phyloP scores from a whole-genome alignment of 73 alveolate species.

The Tetrahymena malaccensis region DNA sequence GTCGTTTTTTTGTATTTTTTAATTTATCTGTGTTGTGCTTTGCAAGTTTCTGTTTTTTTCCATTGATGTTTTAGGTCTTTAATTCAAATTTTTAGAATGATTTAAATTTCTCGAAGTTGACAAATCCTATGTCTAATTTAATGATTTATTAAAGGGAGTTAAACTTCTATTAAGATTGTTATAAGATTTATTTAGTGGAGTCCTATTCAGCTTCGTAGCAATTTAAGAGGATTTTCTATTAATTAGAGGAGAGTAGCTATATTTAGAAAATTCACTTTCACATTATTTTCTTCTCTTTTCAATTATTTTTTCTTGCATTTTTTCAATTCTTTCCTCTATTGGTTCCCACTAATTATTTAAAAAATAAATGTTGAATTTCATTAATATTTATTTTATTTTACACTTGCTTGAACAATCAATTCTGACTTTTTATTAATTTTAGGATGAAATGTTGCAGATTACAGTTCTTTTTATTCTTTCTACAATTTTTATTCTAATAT shows the following conservation, averaged over 20 bases:
- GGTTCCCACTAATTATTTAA: neutral
- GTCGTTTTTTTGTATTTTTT: neutral
- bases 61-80: neutral
- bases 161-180: neutral
- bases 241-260: neutral
- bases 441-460: neutral
- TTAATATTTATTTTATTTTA: neutral
- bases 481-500: neutral
- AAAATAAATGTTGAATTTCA: neutral
- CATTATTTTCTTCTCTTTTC: neutral
- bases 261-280: neutral
- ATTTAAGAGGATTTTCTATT: neutral
- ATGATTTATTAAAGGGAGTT: neutral
- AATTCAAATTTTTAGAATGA: neutral
- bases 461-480: neutral
- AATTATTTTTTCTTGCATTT: neutral
- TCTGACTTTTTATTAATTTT: neutral
- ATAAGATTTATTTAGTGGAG: neutral
- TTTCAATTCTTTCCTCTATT: neutral
- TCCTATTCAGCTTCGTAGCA: neutral
- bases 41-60: neutral
- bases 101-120: neutral
- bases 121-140: neutral
- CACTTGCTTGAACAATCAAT: neutral
- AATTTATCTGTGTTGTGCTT: neutral